Evolutionary conservation across 208 protist species (phyloP), one percentile per base, ranked within the genome.

Genomic region (Lotmaria passim): DNA sequence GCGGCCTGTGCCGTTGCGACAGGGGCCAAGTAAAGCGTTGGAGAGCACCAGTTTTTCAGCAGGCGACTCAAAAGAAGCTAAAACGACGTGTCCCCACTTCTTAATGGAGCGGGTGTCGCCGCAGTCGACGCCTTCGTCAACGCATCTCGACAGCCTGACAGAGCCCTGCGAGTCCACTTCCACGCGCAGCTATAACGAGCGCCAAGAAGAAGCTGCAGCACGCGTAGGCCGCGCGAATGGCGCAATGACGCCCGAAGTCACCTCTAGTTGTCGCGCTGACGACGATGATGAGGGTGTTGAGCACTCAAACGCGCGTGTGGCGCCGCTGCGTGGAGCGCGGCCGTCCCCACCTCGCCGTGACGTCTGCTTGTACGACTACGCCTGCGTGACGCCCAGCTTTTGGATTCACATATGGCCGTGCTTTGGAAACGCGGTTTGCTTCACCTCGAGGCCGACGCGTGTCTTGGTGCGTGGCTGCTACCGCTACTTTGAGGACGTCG

Each of bases 341-440:
- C 23, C 57, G 26, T 28, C 57, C 3, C 41, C 59, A 14, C 59
- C 59, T 34, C 30, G 17, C 8, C 30, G 59, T 30, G 3, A 28
- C 7, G 19, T 19, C 14, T n/a, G 30, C 8, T 11, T 47, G 3
- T 67, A 36, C 48, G 47, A 57, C n/a, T 28, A 43, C 31, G 7
- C 48, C 10, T 28, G 26, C 8, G 33, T 44, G 11, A 36, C 59
- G 11, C 69, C 41, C 1, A 69, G 44, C 44, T 76, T 76, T 53
- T 76, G 70, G 70, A 65, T 76, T 14, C 52, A 76, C 34, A 56
- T 76, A 14, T 76, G 70, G 70, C 62, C 70, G 24, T 76, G 70
- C 55, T 59, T 38, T 47, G 62, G 61, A 26, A 56, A 14, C 5
- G 43, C 44, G 4, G 44, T 34, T 19, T 47, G 34, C 4, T 31